Evolutionary conservation across 345 rosid genomes (phyloP), one percentile per base, ranked within the genome.

Genomic region (Ceriops zippeliana): DNA sequence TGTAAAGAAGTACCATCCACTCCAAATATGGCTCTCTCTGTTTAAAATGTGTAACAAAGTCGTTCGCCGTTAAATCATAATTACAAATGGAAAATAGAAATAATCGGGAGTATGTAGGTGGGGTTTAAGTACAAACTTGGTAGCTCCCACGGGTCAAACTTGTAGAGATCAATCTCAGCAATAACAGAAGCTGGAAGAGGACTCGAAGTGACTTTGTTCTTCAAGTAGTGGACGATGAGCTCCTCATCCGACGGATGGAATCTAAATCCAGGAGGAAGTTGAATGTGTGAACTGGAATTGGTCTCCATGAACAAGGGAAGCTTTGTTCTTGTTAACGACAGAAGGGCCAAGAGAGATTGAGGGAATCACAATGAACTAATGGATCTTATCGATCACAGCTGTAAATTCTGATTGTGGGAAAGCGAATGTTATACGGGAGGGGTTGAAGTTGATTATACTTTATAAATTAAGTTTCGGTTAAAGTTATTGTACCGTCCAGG

Each of bases 161-260:
- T 83, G 58, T 80, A 85, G 24, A 85, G 77, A 56, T 85, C 81
- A 20, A 85, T 75, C 24, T 83, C 87, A 34, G 86, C 83, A 30
- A 85, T 74, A 58, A 83, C 58, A 22, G 85, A 70, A 65, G 83
- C 89, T 1, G 85, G 87, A 28, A 85, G 82, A 16, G 83, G 80
- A 22, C 4, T 73, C 26, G 84, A 83, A 28, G 73, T 49, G 38
- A 79, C 73, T 78, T 69, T 82, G 67, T 75, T 80, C 56, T 61
- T 79, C 69, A 84, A 75, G 68, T 82, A 86, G 60, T 83, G 78
- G 11, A 78, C 70, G 20, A 83, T 73, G 38, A 86, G 90, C 65
- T 82, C 87, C 58, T 86, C 84, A 66, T 82, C 87, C 4, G 81
- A 75, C 1, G 83, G 83, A 71, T 82, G 81, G 77, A 83, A 84